Conservation (phyloP, 768 basidiomycete genomes). For the Lentinula guzmanii region DNA sequence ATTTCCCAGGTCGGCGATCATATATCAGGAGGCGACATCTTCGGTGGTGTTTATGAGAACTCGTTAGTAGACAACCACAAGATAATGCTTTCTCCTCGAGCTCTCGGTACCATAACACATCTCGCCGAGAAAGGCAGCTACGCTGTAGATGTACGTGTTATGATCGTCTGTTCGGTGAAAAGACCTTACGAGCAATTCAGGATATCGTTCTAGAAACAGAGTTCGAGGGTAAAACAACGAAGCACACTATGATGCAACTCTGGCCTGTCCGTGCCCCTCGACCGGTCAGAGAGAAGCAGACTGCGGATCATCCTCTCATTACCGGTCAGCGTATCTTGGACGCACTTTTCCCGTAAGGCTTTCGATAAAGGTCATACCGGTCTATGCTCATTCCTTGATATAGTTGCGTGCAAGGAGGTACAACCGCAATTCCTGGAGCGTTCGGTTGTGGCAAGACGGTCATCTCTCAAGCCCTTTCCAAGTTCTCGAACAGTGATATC, state of each 20-base stretch:
- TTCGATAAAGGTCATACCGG: neutral
- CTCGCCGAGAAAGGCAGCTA: slow-evolving; percentile 95
- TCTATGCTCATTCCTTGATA: neutral
- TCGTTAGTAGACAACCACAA: slow-evolving; percentile 96
- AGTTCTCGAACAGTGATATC: slow-evolving; percentile 98
- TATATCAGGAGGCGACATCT: slow-evolving; percentile 94
- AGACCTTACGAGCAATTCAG: slow-evolving; percentile 29
- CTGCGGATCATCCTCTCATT: slow-evolving; percentile 84
- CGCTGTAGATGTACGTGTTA: slow-evolving; percentile 67
- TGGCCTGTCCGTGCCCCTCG: slow-evolving; percentile 99
- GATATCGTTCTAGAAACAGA: slow-evolving; percentile 96
- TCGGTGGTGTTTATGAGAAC: slow-evolving; percentile 94
- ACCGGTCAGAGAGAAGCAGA: slow-evolving; percentile 92
- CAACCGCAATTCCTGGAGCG: slow-evolving; percentile 96
- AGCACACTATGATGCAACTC: slow-evolving; percentile 95
- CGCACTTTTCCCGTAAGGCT: slow-evolving; percentile 85
- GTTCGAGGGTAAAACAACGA: slow-evolving; percentile 89
- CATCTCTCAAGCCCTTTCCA: slow-evolving; percentile 96
- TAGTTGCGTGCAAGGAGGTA: slow-evolving; percentile 94
- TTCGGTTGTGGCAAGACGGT: slow-evolving; percentile 99
- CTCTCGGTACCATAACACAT: slow-evolving; percentile 89
- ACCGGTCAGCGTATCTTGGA: slow-evolving; percentile 98
- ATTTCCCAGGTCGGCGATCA: slow-evolving; percentile 82
- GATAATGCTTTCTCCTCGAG: slow-evolving; percentile 92
- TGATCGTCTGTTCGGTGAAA: neutral